Evolutionary conservation across 441 rosid species (phyloP).

Genomic region (Breynia disticha): DNA sequence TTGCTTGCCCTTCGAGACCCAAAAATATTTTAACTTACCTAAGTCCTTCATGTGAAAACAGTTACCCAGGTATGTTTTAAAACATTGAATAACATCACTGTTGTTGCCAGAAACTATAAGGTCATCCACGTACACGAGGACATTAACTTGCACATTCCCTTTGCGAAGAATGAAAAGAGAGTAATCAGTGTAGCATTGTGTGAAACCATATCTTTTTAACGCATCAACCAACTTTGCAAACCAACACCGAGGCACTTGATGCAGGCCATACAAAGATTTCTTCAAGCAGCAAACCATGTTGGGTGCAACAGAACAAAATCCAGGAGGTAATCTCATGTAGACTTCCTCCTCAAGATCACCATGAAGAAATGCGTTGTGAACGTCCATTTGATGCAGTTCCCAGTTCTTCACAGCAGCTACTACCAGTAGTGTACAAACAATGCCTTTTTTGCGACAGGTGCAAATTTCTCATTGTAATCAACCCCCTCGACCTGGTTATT

Average conservation of each 20-base stretch:
- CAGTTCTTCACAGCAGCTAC: too few species aligned
- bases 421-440: too few species aligned
- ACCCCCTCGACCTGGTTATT: background rate
- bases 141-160: too few species aligned
- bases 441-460: background rate
- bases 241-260: background rate
- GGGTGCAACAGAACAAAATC: background rate
- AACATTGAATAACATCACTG: accelerated
- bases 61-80: background rate
- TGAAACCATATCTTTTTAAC: background rate
- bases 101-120: conserved; percentile 4
- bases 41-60: too few species aligned
- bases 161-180: background rate
- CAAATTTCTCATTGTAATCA: background rate
- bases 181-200: too few species aligned
- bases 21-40: too few species aligned
- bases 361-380: too few species aligned
- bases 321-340: conserved; percentile 1
- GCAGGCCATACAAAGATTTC: conserved; percentile 6
- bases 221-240: background rate
- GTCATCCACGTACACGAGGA: too few species aligned
- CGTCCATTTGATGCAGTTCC: conserved; percentile 3
- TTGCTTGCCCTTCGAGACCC: background rate
- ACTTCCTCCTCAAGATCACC: too few species aligned
- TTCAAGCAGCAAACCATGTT: background rate